Conservation (phyloP, 768 basidiomycete species). For the Auriscalpium vulgare region DNA sequence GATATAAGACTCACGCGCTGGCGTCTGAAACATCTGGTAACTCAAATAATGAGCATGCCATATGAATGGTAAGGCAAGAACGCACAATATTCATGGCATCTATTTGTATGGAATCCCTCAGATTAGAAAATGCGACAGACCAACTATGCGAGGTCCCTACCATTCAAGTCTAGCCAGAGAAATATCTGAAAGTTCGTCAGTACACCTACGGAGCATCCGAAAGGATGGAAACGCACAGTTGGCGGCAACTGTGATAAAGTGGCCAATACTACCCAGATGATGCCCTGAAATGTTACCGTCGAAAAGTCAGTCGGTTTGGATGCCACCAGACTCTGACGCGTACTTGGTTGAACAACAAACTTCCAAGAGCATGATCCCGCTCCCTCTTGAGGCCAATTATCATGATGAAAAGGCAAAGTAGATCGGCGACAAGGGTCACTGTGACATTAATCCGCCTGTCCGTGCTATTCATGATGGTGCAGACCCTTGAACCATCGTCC, state of each 20-base stretch:
- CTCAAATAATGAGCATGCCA: background rate
- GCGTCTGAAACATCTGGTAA: slow-evolving; percentile 3
- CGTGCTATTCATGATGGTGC: background rate
- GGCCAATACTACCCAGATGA: slow-evolving; percentile 8
- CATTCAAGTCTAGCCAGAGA: background rate
- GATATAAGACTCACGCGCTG: background rate
- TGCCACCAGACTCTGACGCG: background rate
- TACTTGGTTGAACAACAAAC: slow-evolving; percentile 9
- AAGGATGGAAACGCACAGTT: background rate
- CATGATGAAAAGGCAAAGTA: slow-evolving; percentile 4
- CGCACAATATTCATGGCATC: slow-evolving; percentile 2
- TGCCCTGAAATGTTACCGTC: background rate
- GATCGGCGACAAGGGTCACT: slow-evolving; percentile 2
- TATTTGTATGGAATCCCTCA: background rate
- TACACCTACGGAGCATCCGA: background rate
- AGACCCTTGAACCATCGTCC: background rate
- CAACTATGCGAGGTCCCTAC: background rate
- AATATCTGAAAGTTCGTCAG: background rate
- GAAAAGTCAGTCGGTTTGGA: no score
- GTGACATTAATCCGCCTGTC: background rate
- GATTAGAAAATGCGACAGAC: background rate
- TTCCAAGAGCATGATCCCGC: slow-evolving; percentile 9
- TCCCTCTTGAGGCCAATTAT: slow-evolving; percentile 3
- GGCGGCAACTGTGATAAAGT: slow-evolving; percentile 6
- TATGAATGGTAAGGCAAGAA: background rate